Conservation (phyloP, 2,329 filamentous ascomycete species). For the Fusarium mangiferae region DNA sequence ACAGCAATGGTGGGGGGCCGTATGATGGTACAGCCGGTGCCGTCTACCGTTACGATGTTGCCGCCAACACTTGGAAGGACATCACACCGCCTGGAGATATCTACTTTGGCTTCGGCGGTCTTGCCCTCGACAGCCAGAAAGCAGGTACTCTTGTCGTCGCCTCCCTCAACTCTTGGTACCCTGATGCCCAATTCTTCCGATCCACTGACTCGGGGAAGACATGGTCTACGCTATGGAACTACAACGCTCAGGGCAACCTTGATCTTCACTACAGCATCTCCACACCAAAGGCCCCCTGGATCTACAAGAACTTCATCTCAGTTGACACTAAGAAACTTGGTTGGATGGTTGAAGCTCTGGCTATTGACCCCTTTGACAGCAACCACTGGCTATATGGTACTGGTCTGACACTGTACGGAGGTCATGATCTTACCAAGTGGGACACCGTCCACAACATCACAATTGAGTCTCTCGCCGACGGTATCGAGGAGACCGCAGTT, state of each 20-base stretch:
- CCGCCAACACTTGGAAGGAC: constrained; percentile 60
- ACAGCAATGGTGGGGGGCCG: constrained; percentile 65
- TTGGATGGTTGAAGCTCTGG: constrained; percentile 70
- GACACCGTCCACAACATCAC: constrained; percentile 60
- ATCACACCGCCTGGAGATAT: constrained; percentile 65
- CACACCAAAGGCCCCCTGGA: constrained; percentile 63
- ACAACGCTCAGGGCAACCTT: constrained; percentile 57
- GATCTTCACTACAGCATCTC: constrained; percentile 59
- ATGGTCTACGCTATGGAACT: constrained; percentile 65
- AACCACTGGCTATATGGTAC: constrained; percentile 72
- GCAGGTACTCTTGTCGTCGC: constrained; percentile 68
- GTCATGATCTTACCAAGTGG: constrained; percentile 66
- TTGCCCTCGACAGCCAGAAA: constrained; percentile 63
- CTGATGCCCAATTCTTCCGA: constrained; percentile 66
- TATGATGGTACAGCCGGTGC: constrained; percentile 66
- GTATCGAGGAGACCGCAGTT: constrained; percentile 65
- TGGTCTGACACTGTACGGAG: constrained; percentile 64
- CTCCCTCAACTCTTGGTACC: constrained; percentile 68
- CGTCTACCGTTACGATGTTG: constrained; percentile 65
- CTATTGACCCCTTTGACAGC: constrained; percentile 67
- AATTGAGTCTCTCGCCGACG: constrained; percentile 62
- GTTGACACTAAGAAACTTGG: constrained; percentile 62
- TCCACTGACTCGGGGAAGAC: constrained; percentile 65
- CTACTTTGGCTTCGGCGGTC: constrained; percentile 66
- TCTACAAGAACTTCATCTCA: constrained; percentile 60